Evolutionary conservation across 2,329 filamentous ascomycete genomes (phyloP), one percentile per base, ranked within the genome.

Genomic region (Colletotrichum sp.): DNA sequence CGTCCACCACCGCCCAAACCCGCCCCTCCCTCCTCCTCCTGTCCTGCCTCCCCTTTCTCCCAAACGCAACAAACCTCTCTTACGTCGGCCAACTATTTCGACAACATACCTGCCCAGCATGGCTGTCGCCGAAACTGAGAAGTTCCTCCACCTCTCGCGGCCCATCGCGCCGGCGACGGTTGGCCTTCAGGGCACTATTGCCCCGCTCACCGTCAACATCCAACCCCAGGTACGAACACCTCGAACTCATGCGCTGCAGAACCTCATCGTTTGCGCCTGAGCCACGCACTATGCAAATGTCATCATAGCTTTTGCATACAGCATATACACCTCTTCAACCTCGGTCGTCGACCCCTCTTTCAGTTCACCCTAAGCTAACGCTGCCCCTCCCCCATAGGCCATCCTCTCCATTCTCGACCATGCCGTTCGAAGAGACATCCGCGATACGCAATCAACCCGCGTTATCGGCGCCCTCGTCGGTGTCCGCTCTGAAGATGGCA

Each of bases 401-500:
- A 88, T 94, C 78, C 89, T 98, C 89, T 90, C 93, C 83, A 91
- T 98, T 90, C 88, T 98, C 85, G 97, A 99, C 88, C 97, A 99
- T 89, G 96, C 96, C 80, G 92, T 96, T 80, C 95, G 97, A 87
- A 94, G 96, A 83, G 96, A 98, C 82, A 87, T 88, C 80, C 88
- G 88, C 80, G 90, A 92, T 80, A 93, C 94, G 79, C 95, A 98
- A 86, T 96, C 97, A 83, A 95, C 97, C 82, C 95, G 97, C 83
- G 97, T 99, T 79, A 99, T 99, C 83, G 97, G 97, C 82, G 98
- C 97, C 76, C 92, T 99, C 72, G 93, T 99, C 74, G 97, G 97
- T 84, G 94, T 94, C 80, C 94, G 97, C 80, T 97, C 94, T 84
- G 97, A 99, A 89, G 97, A 99, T 90, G 97, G 96, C 86, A 95